Percentiles rank a stretch among this genome's conserved stretches.
Conservation (phyloP, 805 yeast genomes). For the Yarrowia sp. region DNA sequence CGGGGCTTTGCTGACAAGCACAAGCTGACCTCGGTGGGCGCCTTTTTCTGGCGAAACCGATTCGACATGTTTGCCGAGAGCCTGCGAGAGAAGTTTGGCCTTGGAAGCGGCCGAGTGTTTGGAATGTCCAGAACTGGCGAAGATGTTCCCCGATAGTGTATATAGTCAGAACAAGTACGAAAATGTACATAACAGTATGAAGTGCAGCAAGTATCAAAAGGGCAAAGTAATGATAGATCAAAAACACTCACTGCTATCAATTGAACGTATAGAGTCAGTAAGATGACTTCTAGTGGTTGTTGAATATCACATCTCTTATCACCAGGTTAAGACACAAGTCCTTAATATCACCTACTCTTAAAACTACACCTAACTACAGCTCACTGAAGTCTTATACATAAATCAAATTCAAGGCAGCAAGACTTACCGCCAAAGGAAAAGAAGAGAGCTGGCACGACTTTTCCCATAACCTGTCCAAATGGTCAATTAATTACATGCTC, state of each 20-base stretch:
- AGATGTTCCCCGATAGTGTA: constrained; percentile 25
- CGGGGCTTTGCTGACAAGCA: constrained; percentile 59
- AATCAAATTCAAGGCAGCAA: not conserved
- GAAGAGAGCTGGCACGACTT: no score
- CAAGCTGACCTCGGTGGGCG: constrained; percentile 75
- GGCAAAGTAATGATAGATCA: no score
- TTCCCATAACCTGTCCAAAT: not conserved
- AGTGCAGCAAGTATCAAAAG: no score
- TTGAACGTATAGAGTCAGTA: not conserved
- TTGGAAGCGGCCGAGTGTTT: constrained; percentile 70
- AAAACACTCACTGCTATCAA: no score
- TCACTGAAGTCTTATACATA: not conserved
- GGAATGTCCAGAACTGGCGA: constrained; percentile 24
- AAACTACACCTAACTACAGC: not conserved
- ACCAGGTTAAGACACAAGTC: no score
- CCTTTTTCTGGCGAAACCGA: constrained; percentile 82
- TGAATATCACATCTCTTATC: no score
- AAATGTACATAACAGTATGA: no score
- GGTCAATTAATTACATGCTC: constrained; percentile 25
- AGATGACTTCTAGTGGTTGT: no score
- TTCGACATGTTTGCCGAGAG: constrained; percentile 72
- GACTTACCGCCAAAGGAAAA: no score
- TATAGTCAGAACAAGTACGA: constrained; percentile 14
- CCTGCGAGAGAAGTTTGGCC: constrained; percentile 69
- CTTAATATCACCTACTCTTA: no score